Evolutionary conservation across 768 basidiomycete genomes (phyloP).

Genomic region (Clitopilus hobsonii): DNA sequence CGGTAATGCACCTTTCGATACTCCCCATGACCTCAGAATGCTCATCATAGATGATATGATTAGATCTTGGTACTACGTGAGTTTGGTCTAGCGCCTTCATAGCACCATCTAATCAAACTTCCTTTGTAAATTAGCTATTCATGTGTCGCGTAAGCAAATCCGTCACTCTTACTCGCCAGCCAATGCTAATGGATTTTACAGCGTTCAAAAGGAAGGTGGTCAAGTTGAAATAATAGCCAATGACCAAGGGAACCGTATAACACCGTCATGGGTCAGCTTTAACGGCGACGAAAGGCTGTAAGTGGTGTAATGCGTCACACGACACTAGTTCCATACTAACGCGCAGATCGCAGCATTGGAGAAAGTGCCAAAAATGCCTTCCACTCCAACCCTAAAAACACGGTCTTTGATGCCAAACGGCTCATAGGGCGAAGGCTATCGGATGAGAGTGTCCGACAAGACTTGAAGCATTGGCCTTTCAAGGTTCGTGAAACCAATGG

Average conservation of each 20-base stretch:
- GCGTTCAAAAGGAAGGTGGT: slow-evolving; percentile 43
- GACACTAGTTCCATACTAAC: background rate
- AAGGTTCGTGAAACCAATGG: slow-evolving; percentile 36
- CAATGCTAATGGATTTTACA: slow-evolving; percentile 15
- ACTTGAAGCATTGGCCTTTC: slow-evolving; percentile 49
- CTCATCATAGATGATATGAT: slow-evolving; percentile 4
- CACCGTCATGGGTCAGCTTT: slow-evolving; percentile 90
- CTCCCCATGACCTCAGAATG: background rate
- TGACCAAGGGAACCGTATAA: slow-evolving; percentile 86
- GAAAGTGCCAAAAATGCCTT: slow-evolving; percentile 13
- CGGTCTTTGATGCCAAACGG: slow-evolving; percentile 55
- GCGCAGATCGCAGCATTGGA: slow-evolving; percentile 4
- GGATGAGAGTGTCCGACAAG: slow-evolving; percentile 41
- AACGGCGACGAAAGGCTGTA: slow-evolving; percentile 76
- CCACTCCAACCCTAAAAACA: slow-evolving; percentile 12
- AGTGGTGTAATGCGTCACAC: background rate
- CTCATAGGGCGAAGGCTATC: slow-evolving; percentile 47
- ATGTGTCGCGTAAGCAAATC: slow-evolving; percentile 38
- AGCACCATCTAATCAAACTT: background rate
- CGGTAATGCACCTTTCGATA: slow-evolving; percentile 32
- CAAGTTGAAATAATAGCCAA: slow-evolving; percentile 80
- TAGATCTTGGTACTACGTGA: slow-evolving; percentile 78
- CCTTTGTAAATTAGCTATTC: slow-evolving; percentile 51
- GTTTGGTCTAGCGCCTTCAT: slow-evolving; percentile 8
- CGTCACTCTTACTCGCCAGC: background rate